Conservation (phyloP, 495 filamentous ascomycete species). For the Hyaloscypha bicolor region DNA sequence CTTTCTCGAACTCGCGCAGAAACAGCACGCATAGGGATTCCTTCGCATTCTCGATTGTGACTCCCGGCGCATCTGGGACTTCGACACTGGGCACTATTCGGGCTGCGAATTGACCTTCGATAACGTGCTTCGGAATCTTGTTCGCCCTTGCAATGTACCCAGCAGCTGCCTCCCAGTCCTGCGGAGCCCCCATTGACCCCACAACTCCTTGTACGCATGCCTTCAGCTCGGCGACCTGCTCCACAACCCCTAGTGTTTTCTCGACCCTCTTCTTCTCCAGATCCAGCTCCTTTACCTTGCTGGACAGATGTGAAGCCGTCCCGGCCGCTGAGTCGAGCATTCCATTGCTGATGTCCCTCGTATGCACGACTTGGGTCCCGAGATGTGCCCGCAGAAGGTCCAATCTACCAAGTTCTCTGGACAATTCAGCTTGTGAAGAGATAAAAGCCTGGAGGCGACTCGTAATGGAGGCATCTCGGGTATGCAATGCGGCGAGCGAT, state of each 20-base stretch:
- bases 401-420: conserved; percentile 80
- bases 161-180: conserved; percentile 98
- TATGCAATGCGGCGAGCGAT: conserved; percentile 70
- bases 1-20: conserved; percentile 92
- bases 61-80: conserved; percentile 85
- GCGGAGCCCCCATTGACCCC: conserved; percentile 94
- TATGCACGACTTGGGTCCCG: conserved; percentile 83
- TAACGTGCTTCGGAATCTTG: conserved; percentile 75
- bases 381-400: conserved; percentile 88
- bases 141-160: conserved; percentile 82
- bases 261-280: conserved; percentile 88
- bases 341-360: conserved; percentile 79
- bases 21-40: conserved; percentile 89
- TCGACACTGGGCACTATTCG: conserved; percentile 94
- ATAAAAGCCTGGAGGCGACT: conserved; percentile 73
- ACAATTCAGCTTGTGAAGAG: conserved; percentile 78
- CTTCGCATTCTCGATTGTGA: conserved; percentile 83
- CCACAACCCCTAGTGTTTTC: conserved; percentile 87
- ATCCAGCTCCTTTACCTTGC: conserved; percentile 82
- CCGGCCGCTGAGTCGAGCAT: conserved; percentile 84
- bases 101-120: conserved; percentile 85
- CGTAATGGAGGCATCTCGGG: conserved; percentile 74
- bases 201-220: conserved; percentile 93
- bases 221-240: conserved; percentile 95
- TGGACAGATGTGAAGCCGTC: conserved; percentile 85